Evolutionary conservation across 768 basidiomycete species (phyloP).

Genomic region (Trametes maxima): DNA sequence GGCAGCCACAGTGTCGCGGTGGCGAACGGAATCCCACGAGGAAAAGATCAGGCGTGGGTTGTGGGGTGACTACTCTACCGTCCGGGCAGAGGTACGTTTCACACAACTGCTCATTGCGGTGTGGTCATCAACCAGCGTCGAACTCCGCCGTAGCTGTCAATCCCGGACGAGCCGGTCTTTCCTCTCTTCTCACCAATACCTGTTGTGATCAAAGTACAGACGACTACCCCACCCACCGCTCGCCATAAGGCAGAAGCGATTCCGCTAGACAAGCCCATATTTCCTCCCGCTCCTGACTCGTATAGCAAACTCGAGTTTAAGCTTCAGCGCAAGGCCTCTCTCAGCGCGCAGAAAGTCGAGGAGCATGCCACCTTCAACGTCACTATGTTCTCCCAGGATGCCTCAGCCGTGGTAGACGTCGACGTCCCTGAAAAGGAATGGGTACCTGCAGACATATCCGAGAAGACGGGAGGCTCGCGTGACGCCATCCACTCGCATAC

Average conservation of each 20-base stretch:
- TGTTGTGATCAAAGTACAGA: slow-evolving; percentile 20
- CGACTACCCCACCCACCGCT: slow-evolving; percentile 13
- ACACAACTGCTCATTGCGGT: too few species aligned
- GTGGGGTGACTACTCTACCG: slow-evolving; percentile 24
- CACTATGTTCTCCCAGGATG: not conserved
- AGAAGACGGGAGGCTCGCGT: not conserved
- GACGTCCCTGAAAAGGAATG: not conserved
- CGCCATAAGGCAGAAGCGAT: slow-evolving; percentile 5
- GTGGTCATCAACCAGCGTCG: too few species aligned
- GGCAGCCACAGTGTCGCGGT: not conserved
- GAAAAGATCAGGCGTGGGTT: slow-evolving; percentile 21
- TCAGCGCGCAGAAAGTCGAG: not conserved
- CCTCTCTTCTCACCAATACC: slow-evolving; percentile 27
- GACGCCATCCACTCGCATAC: not conserved
- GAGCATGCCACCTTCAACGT: not conserved
- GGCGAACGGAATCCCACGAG: not conserved
- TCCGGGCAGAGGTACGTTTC: slow-evolving; percentile 16
- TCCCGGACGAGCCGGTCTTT: slow-evolving; percentile 9
- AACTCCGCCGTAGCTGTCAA: slow-evolving; percentile 1
- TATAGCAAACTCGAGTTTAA: slow-evolving; percentile 13
- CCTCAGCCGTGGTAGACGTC: not conserved
- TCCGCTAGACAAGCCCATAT: slow-evolving; percentile 9
- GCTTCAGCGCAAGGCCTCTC: slow-evolving; percentile 6
- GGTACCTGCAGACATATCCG: not conserved
- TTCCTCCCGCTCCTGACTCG: slow-evolving; percentile 5